Conservation (phyloP, 257 asterid species). For the Capsicum chinense region DNA sequence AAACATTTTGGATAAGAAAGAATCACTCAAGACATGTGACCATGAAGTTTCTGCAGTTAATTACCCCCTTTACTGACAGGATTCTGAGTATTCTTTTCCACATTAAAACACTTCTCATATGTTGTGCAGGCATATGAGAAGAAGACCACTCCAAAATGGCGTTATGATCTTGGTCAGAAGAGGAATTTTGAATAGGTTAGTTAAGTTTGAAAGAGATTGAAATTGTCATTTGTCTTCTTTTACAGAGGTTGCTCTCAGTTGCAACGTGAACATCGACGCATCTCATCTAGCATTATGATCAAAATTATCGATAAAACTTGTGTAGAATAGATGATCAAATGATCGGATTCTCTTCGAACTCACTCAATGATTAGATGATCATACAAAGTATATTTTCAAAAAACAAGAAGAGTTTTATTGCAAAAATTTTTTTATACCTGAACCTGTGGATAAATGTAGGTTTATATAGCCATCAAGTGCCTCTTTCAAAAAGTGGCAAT, state of each 20-base stretch:
- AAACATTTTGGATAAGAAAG: background rate
- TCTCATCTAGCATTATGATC: slow-evolving; percentile 14
- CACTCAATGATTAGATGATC: too few species aligned
- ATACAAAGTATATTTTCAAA: too few species aligned
- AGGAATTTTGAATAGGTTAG: slow-evolving; percentile 87
- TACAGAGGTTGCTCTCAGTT: background rate
- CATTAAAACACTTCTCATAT: slow-evolving; percentile 31
- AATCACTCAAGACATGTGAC: background rate
- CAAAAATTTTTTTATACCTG: too few species aligned
- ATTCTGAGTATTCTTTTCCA: slow-evolving; percentile 1
- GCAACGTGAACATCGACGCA: background rate
- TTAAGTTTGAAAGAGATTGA: slow-evolving; percentile 24
- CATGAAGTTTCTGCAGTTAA: background rate
- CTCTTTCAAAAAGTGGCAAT: too few species aligned
- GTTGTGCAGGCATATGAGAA: slow-evolving; percentile 84
- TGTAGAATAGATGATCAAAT: background rate
- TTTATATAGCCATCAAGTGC: too few species aligned
- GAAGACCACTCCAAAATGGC: slow-evolving; percentile 88
- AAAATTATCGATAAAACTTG: background rate
- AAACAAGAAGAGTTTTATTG: too few species aligned
- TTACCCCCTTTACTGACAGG: background rate
- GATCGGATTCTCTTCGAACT: too few species aligned
- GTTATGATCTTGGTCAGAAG: slow-evolving; percentile 91
- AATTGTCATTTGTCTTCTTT: slow-evolving; percentile 2
- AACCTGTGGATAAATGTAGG: too few species aligned